A percentile compares a stretch with the other conserved stretches of the same genome.
phyloP scores from a whole-genome alignment of 148 eudicot species.

The Diospyros lotus region DNA sequence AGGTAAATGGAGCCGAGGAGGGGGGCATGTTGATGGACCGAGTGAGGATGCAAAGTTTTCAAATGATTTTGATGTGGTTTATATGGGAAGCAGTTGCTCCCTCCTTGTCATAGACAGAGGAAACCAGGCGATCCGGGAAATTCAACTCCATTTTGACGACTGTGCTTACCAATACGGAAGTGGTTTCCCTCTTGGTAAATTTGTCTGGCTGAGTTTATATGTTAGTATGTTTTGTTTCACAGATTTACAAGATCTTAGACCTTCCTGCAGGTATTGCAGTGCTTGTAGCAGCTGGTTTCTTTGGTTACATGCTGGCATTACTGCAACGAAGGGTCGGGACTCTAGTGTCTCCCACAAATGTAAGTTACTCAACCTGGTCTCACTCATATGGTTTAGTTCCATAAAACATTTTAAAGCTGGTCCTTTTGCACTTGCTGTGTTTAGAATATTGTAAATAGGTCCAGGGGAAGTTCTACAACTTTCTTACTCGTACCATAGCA shows the following conservation, averaged over 20 bases:
- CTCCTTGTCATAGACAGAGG: slow-evolving; percentile 91
- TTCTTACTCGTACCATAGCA: not conserved
- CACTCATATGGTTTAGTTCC: not conserved
- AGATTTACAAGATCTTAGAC: slow-evolving; percentile 6
- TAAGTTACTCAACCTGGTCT: slow-evolving; percentile 21
- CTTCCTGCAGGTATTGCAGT: slow-evolving; percentile 47
- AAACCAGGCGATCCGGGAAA: slow-evolving; percentile 86
- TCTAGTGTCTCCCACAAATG: slow-evolving; percentile 51
- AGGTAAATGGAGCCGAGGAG: slow-evolving; percentile 73
- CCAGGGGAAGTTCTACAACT: not conserved
- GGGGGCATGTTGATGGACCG: slow-evolving; percentile 97
- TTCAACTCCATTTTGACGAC: slow-evolving; percentile 91
- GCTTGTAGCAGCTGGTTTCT: slow-evolving; percentile 70
- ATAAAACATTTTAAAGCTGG: not conserved
- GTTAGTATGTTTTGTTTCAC: not conserved
- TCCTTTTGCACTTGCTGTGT: not conserved
- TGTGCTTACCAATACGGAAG: slow-evolving; percentile 98
- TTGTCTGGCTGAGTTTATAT: not conserved
- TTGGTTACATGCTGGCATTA: slow-evolving; percentile 81
- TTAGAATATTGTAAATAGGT: not conserved
- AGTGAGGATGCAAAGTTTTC: slow-evolving; percentile 98
- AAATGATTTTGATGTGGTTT: slow-evolving; percentile 93
- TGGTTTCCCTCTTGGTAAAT: slow-evolving; percentile 83
- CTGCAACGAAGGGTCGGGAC: slow-evolving; percentile 67
- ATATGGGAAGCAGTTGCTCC: slow-evolving; percentile 95